These are phyloP conservation scores for Heliosperma pusillum DNA, from an alignment of 148 eudicot genomes.

Conservation along the genomic window DNA sequence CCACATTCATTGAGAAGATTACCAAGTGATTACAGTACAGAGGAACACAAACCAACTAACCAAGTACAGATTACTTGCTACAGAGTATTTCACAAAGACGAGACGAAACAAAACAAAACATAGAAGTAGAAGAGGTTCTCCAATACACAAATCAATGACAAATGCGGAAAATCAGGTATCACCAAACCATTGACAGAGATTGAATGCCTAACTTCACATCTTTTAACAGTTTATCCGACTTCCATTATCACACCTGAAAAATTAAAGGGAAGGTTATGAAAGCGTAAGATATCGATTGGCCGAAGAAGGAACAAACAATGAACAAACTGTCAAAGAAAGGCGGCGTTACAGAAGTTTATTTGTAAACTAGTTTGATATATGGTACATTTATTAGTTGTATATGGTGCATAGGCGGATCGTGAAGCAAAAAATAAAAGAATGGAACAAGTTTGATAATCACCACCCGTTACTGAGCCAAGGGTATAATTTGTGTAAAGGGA, in stretches of 20 bases:
- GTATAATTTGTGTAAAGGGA: too few relatives aligned
- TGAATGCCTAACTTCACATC: neutral
- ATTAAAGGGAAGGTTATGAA: neutral
- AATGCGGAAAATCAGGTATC: neutral
- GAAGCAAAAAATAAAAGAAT: too few relatives aligned
- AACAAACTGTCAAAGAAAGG: too few relatives aligned
- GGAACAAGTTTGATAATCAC: too few relatives aligned
- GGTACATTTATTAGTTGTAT: too few relatives aligned
- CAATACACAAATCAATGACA: neutral
- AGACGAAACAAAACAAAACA: neutral
- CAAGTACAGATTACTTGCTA: neutral
- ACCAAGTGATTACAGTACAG: neutral
- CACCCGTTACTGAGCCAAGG: too few relatives aligned
- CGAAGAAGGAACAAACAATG: neutral
- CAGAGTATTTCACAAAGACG: neutral
- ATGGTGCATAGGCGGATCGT: too few relatives aligned
- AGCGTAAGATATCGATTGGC: neutral
- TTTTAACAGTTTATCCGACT: neutral
- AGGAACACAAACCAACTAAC: neutral
- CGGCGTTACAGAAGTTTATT: too few relatives aligned
- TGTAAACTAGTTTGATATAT: too few relatives aligned
- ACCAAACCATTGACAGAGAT: neutral
- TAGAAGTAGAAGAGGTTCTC: neutral
- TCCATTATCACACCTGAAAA: neutral
- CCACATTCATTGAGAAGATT: neutral